Base-by-base conservation (phyloP, 208 protist genomes). In the Leishmania turanica region DNA sequence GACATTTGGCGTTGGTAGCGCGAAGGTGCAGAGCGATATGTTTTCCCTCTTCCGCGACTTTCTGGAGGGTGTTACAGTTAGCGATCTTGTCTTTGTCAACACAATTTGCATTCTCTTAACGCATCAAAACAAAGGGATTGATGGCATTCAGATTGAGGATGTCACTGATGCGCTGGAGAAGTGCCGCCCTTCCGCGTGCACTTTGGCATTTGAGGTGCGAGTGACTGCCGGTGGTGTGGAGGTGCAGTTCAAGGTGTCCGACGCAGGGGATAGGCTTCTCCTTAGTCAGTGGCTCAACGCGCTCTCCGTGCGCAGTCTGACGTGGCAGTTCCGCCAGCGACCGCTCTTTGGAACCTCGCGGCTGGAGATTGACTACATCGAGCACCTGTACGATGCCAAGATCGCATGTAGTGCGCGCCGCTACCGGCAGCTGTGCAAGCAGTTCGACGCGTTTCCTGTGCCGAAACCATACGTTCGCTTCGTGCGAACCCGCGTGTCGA, bases 1-100 rank as follows among this genome's bases (percentile, higher is more conserved):
- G 56, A 85, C 86, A 3, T 96, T 95, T 71, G 92, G 88, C 24
- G 87, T 97, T 31, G 93, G 90, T 58, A 97, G 91, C 70, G 84
- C 88, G 53, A 93, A 96, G 80, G 89, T 97, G 45, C 91, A 95
- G 79, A 90, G 89, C 45, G 95, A 97, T 84, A 97, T 97, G 95
- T 96, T 96, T 77, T 75, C 88, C n/a, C 73, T 96, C 66, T 96
- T 97, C 74, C 92, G 91, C 42, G 78, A 82, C n/a, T 88, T 97
- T 45, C 69, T 95, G 40, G 84, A 88, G 4, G 86, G 84, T 70
- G 60, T 92, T 11, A 87, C 90, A 0, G 76, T 97, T 27, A 83
- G 86, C 45, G 92, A 97, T 72, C 89, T 96, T 54, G 68, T 81
- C 37, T 96, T 97, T 78, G 90, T 85, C 31, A 96, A 94, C 80